Base-by-base conservation (phyloP, 305 asterid species). In the Rubia tinctorum region DNA sequence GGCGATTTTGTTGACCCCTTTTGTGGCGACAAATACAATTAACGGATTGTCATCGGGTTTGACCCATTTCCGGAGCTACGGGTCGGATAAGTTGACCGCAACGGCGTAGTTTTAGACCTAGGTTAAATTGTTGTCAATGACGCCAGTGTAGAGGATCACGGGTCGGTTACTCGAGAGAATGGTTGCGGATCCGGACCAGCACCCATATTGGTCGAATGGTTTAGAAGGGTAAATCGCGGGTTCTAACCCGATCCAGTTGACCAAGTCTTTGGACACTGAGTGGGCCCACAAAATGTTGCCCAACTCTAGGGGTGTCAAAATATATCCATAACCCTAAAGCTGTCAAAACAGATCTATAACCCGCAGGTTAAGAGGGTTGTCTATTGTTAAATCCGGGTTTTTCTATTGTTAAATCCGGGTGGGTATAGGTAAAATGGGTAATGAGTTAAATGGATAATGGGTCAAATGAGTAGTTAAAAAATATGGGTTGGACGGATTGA, bases 121-220 rank as follows among this genome's bases (percentile, higher is more conserved):
- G 10, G 88, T 77, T 0, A 71, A n/a, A 22, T 84, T 77, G 0
- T 3, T 7, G 67, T 85, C 85, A 0, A 81, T 34, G 0, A 80
- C 60, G 22, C 88, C 88, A 0, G 86, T 85, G 74, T 82, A 82
- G 13, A 85, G 76, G 13, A 85, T 82, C 13, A 82, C 72, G 76
- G 85, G 84, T 70, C 66, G 77, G 34, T 83, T 77, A 6, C 80
- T 81, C 0, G 81, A 85, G 23, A 80, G 84, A 65, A 80, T 55
- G 2, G 88, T 85, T 75, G 88, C 84, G 2, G 88, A 85, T 8
- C 86, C 88, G 9, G 88, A 82, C 88, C 88, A 82, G 27, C 83
- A 77, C 0, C 86, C 88, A 8, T 74, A 80, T 3, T 74, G 23
- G 10, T 85, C 86, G 37, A 82, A 82, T 6, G 74, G 71, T 69